Conservation (phyloP, 306 rosid species). For the Hippophae gyantsensis region DNA sequence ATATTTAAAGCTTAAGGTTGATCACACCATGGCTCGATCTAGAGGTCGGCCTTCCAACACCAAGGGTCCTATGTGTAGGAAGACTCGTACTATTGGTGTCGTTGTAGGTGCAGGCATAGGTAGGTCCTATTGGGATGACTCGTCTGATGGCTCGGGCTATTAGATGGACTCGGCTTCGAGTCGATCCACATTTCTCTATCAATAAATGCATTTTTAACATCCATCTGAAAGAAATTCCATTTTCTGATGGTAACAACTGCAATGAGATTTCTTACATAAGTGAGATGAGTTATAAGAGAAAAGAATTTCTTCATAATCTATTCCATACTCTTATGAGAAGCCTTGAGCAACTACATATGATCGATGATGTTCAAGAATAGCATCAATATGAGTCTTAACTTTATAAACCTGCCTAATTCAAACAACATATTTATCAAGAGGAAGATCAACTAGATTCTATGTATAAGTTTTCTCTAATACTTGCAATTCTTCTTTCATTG, state of each 20-base stretch:
- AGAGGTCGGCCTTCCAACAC: too few species aligned
- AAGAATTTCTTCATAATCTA: not conserved
- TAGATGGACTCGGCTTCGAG: too few species aligned
- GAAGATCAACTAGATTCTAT: not conserved
- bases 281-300: not conserved
- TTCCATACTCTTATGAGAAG: not conserved
- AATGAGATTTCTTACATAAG: not conserved
- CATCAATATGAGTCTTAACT: not conserved
- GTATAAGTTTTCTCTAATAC: not conserved
- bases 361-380: not conserved
- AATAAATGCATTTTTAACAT: not conserved
- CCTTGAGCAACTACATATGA: not conserved
- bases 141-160: too few species aligned
- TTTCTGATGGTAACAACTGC: not conserved
- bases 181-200: not conserved
- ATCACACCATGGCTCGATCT: too few species aligned
- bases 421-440: not conserved
- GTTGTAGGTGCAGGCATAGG: too few species aligned
- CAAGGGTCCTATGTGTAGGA: too few species aligned
- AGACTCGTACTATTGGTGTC: too few species aligned
- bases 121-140: too few species aligned
- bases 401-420: not conserved
- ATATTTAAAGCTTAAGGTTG: too few species aligned
- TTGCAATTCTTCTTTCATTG: not conserved
- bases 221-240: not conserved